Evolutionary conservation across 306 rosid genomes (phyloP), one percentile per base, ranked within the genome.

Genomic region (Casuarina equisetifolia): DNA sequence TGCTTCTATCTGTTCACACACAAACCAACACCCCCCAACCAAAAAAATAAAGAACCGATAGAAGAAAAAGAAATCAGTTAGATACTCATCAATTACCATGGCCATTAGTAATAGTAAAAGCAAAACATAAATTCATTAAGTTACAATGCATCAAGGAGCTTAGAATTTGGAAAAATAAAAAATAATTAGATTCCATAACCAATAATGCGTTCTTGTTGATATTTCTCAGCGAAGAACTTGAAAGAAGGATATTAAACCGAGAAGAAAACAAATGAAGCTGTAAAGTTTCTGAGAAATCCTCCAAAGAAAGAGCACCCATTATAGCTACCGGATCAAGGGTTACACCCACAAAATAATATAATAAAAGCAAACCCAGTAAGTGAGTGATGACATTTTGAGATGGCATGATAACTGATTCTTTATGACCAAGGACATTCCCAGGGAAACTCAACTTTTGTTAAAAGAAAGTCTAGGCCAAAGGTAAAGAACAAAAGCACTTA

Each of bases 401-500:
- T 6, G 20, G n/a, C 3, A 35, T 9, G 43, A 3, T 10, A 15
- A 32, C 42, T 6, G 42, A 61, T 35, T 61, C 43, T 12, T 19
- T 36, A 4, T 17, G 9, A 58, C 8, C 53, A 57, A 70, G 42
- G 11, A 49, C 9, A 3, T 25, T 49, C 9, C 7, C 35, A 52
- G 11, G 8, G 53, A 42, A 43, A 57, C 57, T 4, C 3, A 15
- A 66, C 44, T 45, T 54, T 8, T 42, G 10, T 6, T 48, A 25
- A 25, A 25, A 25, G 9, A 16, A 48, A 58, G 32, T 48, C 44
- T 42, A n/a, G 69, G 70, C 17, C 75, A n/a, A 54, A 57, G 43
- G 53, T 25, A 68, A 69, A 44, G 57, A 70, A 42, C 39, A 76
- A 17, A 25, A 38, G 70, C 62, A 78, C 90, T 48, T 87, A 92